Evolutionary conservation across 441 rosid species (phyloP).

Genomic region (Sinapis alba): DNA sequence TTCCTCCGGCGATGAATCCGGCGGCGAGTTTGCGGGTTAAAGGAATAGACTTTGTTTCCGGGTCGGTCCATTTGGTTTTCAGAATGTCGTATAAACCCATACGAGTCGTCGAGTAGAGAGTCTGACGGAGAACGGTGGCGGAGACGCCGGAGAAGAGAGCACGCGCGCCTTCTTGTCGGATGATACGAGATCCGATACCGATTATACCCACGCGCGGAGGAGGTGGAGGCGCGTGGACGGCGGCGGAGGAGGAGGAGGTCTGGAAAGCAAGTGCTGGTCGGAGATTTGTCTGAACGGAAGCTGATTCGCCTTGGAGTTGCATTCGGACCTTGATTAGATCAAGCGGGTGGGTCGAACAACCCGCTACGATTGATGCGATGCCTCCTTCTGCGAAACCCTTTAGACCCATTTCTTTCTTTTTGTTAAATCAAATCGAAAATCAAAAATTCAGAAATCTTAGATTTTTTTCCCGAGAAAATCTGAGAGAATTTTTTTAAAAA

Average conservation of each 20-base stretch:
- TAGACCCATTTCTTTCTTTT: conserved; percentile 48
- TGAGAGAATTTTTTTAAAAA: conserved; percentile 1
- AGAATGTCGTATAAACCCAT: conserved; percentile 82
- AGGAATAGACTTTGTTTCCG: conserved; percentile 51
- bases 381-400: conserved; percentile 83
- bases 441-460: background rate
- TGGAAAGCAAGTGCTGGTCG: conserved; percentile 58
- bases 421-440: background rate
- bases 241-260: conserved; percentile 18
- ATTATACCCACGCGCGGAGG: conserved; percentile 51
- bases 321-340: conserved; percentile 73
- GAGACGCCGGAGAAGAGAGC: conserved; percentile 77
- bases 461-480: conserved; percentile 9
- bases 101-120: conserved; percentile 81
- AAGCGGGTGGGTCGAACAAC: conserved; percentile 72
- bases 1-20: conserved; percentile 75
- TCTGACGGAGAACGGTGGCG: conserved; percentile 78
- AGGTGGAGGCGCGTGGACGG: conserved; percentile 35
- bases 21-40: conserved; percentile 54
- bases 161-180: conserved; percentile 51
- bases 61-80: conserved; percentile 66
- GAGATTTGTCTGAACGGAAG: conserved; percentile 39
- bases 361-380: conserved; percentile 66
- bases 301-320: conserved; percentile 69
- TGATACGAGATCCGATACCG: conserved; percentile 47